These are phyloP conservation scores for Termitomyces sp. DNA, from an alignment of 768 basidiomycete genomes.

Conservation along the genomic window DNA sequence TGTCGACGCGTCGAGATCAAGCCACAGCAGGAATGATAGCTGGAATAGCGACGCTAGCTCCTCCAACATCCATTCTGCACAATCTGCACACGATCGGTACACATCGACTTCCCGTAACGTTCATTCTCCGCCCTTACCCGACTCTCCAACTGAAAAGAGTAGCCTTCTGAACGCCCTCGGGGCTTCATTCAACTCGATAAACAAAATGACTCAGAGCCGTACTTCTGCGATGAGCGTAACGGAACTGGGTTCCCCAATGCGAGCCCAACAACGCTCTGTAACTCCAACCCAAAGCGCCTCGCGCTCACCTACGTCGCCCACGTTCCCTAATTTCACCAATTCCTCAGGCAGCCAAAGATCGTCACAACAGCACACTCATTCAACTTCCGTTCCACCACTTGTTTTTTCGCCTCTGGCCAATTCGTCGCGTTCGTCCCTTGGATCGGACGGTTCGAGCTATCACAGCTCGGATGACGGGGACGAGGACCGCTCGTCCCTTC, in stretches of 20 bases:
- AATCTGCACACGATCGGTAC: constrained; percentile 28
- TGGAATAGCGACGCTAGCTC: constrained; percentile 41
- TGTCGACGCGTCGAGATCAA: constrained; percentile 22
- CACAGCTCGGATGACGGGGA: constrained; percentile 70
- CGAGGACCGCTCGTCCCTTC: constrained; percentile 44
- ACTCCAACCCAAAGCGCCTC: constrained; percentile 60
- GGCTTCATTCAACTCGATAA: constrained; percentile 18
- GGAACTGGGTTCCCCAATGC: constrained; percentile 43
- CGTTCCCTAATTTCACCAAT: constrained; percentile 37
- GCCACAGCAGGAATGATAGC: constrained; percentile 56
- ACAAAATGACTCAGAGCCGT: constrained; percentile 27
- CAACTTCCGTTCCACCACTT: constrained; percentile 50
- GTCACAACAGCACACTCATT: constrained; percentile 47
- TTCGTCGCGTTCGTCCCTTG: constrained; percentile 75
- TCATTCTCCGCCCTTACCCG: constrained; percentile 53
- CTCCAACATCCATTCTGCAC: constrained; percentile 25
- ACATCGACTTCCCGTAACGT: constrained; percentile 42
- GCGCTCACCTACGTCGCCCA: constrained; percentile 51
- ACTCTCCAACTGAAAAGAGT: constrained; percentile 48
- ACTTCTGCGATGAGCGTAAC: constrained; percentile 38
- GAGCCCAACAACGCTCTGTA: constrained; percentile 42
- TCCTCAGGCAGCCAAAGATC: constrained; percentile 39
- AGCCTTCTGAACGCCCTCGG: constrained; percentile 26
- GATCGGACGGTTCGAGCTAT: constrained; percentile 80
- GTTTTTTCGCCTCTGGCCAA: constrained; percentile 68